Evolutionary conservation across 169 alveolate species (phyloP).

Genomic region (Babesia ovata): DNA sequence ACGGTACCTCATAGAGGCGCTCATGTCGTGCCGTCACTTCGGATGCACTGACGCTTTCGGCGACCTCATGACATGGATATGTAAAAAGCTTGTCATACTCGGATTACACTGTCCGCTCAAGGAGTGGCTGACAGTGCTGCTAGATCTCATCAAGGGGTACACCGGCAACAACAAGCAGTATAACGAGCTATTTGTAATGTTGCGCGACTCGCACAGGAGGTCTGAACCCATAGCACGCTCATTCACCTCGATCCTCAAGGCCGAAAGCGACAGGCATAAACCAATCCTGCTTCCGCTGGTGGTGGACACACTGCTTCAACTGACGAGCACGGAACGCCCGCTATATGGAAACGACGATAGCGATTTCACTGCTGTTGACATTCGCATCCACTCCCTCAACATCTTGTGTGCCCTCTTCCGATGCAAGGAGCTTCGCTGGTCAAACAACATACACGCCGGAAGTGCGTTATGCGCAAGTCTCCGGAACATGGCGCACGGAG

Average conservation of each 20-base stretch:
- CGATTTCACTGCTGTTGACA: slow-evolving; percentile 13
- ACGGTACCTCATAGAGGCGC: slow-evolving; percentile 15
- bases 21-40: slow-evolving; percentile 36
- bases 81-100: slow-evolving; percentile 25
- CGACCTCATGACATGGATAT: slow-evolving; percentile 43
- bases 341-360: neutral
- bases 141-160: slow-evolving; percentile 24
- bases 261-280: slow-evolving; percentile 41
- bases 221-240: slow-evolving; percentile 47
- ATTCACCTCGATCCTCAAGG: slow-evolving; percentile 26
- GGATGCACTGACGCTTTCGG: slow-evolving; percentile 47
- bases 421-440: slow-evolving; percentile 47
- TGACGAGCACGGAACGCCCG: slow-evolving; percentile 1
- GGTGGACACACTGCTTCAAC: slow-evolving; percentile 19
- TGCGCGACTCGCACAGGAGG: slow-evolving; percentile 43
- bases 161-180: slow-evolving; percentile 24
- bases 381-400: slow-evolving; percentile 49
- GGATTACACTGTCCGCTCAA: slow-evolving; percentile 22
- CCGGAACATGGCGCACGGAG: slow-evolving; percentile 32
- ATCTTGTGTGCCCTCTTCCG: slow-evolving; percentile 52
- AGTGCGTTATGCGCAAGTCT: slow-evolving; percentile 30
- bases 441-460: slow-evolving; percentile 37
- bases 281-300: slow-evolving; percentile 34
- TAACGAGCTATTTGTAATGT: slow-evolving; percentile 15
- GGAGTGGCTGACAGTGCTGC: slow-evolving; percentile 30